phyloP scores from a whole-genome alignment of 2,329 filamentous ascomycete genomes.

The Hypocrella siamensis region DNA sequence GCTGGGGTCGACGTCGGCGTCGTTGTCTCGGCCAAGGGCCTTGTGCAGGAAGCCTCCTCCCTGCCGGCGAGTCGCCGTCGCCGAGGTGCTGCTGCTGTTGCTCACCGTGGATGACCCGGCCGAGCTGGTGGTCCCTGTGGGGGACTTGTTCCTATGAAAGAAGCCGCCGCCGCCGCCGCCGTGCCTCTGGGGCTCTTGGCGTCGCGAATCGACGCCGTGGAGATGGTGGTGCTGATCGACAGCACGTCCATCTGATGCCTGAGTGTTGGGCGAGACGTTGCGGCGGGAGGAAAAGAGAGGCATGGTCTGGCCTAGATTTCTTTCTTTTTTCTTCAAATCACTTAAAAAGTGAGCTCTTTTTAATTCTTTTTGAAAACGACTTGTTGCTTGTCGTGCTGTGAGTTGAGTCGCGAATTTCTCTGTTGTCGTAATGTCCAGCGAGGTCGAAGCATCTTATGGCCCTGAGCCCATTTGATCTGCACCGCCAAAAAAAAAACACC shows the following conservation, averaged over 20 bases:
- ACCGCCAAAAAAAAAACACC: no score
- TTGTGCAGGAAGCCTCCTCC: slow-evolving; percentile 18
- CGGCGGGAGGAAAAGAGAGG: slow-evolving; percentile 15
- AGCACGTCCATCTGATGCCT: no score
- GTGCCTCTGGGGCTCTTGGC: not conserved
- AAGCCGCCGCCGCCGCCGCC: slow-evolving; percentile 3
- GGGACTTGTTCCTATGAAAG: slow-evolving; percentile 9
- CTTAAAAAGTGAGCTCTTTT: no score
- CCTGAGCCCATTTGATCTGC: no score
- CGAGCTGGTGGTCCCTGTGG: not conserved
- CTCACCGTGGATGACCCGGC: slow-evolving; percentile 10
- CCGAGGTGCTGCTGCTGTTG: slow-evolving; percentile 7
- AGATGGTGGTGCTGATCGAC: no score
- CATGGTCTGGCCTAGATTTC: slow-evolving; percentile 8
- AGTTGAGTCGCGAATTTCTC: no score
- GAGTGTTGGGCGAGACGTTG: slow-evolving; percentile 15
- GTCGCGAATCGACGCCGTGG: no score
- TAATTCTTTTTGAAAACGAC: no score
- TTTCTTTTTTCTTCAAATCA: no score
- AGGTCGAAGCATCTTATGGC: no score
- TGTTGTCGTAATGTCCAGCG: no score
- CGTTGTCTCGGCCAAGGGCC: slow-evolving; percentile 25
- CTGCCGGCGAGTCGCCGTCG: not conserved
- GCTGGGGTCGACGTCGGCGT: slow-evolving; percentile 47
- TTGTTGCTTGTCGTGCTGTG: no score